Percentiles rank a stretch among this genome's conserved stretches.
phyloP scores from a whole-genome alignment of 257 asterid species.

The Lycium barbarum region DNA sequence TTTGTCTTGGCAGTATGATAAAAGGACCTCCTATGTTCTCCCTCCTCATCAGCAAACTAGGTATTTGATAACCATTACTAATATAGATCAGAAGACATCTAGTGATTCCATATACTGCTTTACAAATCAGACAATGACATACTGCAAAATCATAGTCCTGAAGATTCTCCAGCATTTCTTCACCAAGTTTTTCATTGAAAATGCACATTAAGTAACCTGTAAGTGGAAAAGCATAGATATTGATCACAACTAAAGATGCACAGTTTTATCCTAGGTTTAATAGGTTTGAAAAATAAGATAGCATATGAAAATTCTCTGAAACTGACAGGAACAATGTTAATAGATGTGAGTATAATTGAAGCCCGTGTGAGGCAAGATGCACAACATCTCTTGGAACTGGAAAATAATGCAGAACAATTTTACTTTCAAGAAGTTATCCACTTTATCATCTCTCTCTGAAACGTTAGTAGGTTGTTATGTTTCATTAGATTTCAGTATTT shows the following conservation, averaged over 20 bases:
- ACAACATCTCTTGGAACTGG: constrained; percentile 6
- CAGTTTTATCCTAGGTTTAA: constrained; percentile 20
- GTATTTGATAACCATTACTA: constrained; percentile 41
- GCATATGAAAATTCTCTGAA: constrained; percentile 7
- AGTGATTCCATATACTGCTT: constrained; percentile 21
- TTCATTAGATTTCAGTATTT: constrained; percentile 12
- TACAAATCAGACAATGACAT: constrained; percentile 45
- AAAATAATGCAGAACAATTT: constrained; percentile 9
- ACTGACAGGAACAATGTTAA: neutral
- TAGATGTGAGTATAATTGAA: neutral
- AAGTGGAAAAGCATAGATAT: constrained; percentile 32
- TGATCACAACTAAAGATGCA: constrained; percentile 12
- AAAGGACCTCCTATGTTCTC: constrained; percentile 75
- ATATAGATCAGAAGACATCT: constrained; percentile 35
- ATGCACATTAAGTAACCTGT: constrained; percentile 98
- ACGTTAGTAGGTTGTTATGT: neutral
- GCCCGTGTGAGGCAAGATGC: neutral
- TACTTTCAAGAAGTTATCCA: neutral
- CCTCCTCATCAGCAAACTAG: constrained; percentile 89
- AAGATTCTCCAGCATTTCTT: constrained; percentile 64
- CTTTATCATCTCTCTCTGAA: neutral
- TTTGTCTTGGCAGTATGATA: constrained; percentile 90
- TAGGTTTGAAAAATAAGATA: neutral
- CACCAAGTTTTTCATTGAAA: constrained; percentile 78
- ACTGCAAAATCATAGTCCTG: constrained; percentile 93